Percentiles rank a stretch among this genome's conserved stretches.
Evolutionary conservation across 1,139 yeast genomes (phyloP).

Genomic region (Fermentozyma sake): DNA sequence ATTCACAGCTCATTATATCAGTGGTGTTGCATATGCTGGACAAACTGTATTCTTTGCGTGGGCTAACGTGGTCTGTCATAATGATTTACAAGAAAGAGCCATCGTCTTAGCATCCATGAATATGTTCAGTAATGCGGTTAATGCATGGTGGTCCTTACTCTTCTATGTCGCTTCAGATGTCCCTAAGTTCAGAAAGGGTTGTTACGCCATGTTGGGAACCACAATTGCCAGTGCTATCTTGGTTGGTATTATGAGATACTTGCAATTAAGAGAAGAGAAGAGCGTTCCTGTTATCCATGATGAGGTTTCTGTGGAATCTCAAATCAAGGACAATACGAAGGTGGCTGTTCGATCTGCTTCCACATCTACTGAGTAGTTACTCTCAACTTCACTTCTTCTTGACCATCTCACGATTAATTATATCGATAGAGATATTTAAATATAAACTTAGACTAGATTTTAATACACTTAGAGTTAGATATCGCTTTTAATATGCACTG

Average conservation of each 20-base stretch:
- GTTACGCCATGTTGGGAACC: conserved; percentile 55
- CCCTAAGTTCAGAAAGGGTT: conserved; percentile 48
- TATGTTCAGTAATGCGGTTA: conserved; percentile 57
- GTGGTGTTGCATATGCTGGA: conserved; percentile 53
- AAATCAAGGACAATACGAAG: no score
- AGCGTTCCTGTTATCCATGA: conserved; percentile 1
- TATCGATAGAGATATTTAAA: no score
- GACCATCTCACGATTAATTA: no score
- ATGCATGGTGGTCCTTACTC: conserved; percentile 60
- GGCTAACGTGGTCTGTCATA: conserved; percentile 53
- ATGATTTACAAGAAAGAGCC: conserved; percentile 55
- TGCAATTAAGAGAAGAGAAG: conserved; percentile 33
- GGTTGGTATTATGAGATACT: conserved; percentile 18
- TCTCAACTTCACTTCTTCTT: no score
- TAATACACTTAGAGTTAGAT: background rate
- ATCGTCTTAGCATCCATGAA: conserved; percentile 59
- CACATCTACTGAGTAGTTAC: no score
- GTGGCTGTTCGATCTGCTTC: no score
- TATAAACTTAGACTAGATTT: no score
- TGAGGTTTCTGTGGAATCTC: conserved; percentile 1
- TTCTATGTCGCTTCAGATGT: conserved; percentile 49
- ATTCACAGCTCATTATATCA: conserved; percentile 51
- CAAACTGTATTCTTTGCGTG: conserved; percentile 57
- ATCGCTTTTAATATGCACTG: background rate
- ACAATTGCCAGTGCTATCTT: conserved; percentile 23